These are phyloP conservation scores for Scleroderma bovista DNA, from an alignment of 768 basidiomycete genomes.

Conservation along the genomic window DNA sequence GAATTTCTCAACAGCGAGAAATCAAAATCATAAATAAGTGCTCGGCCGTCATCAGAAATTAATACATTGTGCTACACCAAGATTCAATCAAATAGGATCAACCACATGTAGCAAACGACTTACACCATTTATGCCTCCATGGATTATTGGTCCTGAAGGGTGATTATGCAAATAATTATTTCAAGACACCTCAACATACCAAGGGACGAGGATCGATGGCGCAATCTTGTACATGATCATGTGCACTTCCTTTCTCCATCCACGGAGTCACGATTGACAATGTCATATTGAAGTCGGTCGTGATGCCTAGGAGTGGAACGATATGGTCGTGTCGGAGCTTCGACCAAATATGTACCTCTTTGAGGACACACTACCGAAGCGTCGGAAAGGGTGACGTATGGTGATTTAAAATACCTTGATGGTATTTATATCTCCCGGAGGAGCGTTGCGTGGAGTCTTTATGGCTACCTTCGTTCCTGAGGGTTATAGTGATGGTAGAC, in stretches of 20 bases:
- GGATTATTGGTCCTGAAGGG: not conserved
- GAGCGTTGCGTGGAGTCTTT: not conserved
- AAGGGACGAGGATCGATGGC: not conserved
- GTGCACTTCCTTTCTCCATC: not conserved
- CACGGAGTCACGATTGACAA: not conserved
- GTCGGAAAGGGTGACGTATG: not conserved
- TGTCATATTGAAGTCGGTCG: not conserved
- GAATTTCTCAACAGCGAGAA: not conserved
- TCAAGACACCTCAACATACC: not conserved
- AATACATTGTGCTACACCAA: not conserved
- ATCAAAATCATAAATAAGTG: not conserved
- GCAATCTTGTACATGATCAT: not conserved
- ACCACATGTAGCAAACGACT: not conserved
- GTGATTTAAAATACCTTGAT: not conserved
- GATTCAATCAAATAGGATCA: not conserved
- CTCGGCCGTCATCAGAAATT: not conserved
- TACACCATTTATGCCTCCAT: not conserved
- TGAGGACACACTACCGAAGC: not conserved
- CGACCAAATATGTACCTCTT: not conserved
- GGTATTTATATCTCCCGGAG: not conserved
- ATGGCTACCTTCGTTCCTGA: not conserved
- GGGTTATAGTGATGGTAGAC: no score
- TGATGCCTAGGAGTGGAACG: not conserved
- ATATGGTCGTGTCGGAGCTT: not conserved
- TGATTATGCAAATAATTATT: not conserved